Conservation (phyloP, 2,329 filamentous ascomycete genomes). For the Nigrospora osmanthi region DNA sequence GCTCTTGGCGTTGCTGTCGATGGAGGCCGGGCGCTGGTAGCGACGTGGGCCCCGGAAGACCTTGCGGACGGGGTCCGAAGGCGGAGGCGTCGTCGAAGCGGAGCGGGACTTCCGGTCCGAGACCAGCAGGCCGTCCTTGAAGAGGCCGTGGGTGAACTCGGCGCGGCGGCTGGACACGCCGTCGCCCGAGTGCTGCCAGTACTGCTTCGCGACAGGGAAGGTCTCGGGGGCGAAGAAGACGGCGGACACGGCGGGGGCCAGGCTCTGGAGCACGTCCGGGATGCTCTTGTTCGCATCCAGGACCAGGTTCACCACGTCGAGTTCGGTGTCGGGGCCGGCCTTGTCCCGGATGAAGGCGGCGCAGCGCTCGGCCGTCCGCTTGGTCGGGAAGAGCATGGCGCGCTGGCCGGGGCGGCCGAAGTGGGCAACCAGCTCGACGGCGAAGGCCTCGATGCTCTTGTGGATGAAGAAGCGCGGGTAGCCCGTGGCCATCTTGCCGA, state of each 20-base stretch:
- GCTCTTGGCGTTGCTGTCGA: slow-evolving; percentile 21
- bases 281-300: slow-evolving; percentile 48
- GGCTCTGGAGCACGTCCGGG: slow-evolving; percentile 41
- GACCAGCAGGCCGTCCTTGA: slow-evolving; percentile 57
- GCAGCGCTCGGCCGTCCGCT: slow-evolving; percentile 63
- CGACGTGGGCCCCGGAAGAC: slow-evolving; percentile 65
- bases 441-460: slow-evolving; percentile 69
- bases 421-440: slow-evolving; percentile 55
- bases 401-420: slow-evolving; percentile 55
- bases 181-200: slow-evolving; percentile 95
- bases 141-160: slow-evolving; percentile 75
- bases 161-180: slow-evolving; percentile 86
- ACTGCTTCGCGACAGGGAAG: slow-evolving; percentile 75
- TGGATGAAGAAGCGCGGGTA: slow-evolving; percentile 96
- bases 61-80: slow-evolving; percentile 16
- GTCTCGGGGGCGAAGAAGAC: slow-evolving; percentile 63
- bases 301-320: slow-evolving; percentile 54
- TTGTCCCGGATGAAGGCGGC: slow-evolving; percentile 61
- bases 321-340: slow-evolving; percentile 41
- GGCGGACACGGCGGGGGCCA: slow-evolving; percentile 56
- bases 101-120: slow-evolving; percentile 16
- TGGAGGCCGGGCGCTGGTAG: slow-evolving; percentile 57
- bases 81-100: slow-evolving; percentile 13
- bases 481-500: slow-evolving; percentile 76
- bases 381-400: slow-evolving; percentile 78